Percentiles rank a stretch among this genome's conserved stretches.
Evolutionary conservation across 2,329 filamentous ascomycete genomes (phyloP).

Genomic region (Ophiobolus disseminans): DNA sequence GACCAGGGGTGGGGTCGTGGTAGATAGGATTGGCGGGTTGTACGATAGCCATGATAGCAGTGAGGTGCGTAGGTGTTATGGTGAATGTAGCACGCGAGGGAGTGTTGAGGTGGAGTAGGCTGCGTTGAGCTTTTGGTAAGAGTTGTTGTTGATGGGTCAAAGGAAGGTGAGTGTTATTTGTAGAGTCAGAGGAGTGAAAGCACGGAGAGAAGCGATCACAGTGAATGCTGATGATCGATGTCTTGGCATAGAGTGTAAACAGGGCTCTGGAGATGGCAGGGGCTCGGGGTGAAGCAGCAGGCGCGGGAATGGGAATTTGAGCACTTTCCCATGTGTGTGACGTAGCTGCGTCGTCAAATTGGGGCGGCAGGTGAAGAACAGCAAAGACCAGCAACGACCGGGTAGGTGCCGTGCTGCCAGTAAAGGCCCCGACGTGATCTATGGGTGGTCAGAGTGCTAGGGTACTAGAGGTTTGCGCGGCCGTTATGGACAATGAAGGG

Average conservation of each 20-base stretch:
- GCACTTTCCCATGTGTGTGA: constrained; percentile 28
- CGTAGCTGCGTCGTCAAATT: constrained; percentile 18
- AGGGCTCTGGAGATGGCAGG: too few species aligned
- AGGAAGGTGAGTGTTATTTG: constrained; percentile 29
- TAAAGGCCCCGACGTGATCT: too few species aligned
- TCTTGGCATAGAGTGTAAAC: constrained; percentile 25
- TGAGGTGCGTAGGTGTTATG: constrained; percentile 3
- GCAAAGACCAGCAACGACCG: too few species aligned
- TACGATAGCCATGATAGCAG: constrained; percentile 28
- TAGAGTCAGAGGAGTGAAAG: constrained; percentile 19
- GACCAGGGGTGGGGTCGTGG: constrained; percentile 24
- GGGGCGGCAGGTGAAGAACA: neutral
- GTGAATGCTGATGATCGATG: constrained; percentile 32
- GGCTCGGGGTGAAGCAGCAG: constrained; percentile 17
- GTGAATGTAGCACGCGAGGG: constrained; percentile 10
- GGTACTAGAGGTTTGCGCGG: too few species aligned
- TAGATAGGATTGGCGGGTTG: constrained; percentile 28
- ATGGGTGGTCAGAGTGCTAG: too few species aligned
- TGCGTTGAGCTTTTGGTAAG: constrained; percentile 1
- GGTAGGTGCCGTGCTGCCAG: too few species aligned
- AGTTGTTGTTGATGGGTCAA: constrained; percentile 12
- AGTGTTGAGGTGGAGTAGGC: constrained; percentile 10
- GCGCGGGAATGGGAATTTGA: constrained; percentile 20
- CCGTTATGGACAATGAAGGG: constrained; percentile 16
- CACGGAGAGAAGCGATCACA: constrained; percentile 26